Base-by-base conservation (phyloP, 148 eudicot genomes). In the Amaranthus cruentus region DNA sequence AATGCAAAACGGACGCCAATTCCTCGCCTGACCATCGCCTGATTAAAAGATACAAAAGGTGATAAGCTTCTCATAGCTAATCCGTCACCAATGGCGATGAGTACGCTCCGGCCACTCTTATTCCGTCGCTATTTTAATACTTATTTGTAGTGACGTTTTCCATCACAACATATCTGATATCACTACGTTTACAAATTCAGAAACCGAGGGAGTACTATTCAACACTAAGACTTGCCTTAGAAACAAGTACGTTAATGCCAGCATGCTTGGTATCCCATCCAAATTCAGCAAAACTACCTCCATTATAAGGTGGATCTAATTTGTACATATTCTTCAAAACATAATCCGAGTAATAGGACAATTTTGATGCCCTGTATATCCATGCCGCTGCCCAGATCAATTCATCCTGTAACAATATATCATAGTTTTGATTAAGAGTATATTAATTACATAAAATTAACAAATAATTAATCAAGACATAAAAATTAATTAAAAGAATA, bases 241-340 rank as follows among this genome's bases (percentile, higher is more conserved):
- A 86, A 77, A 78, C 81, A 71, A 88, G 91, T 13, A 90, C 73
- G 50, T 80, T 69, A n/a, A 90, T 86, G 68, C 91, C 96, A 21
- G 96, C 96, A 63, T 84, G 81, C 72, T 90, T 88, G 13, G 85
- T 61, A 68, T 88, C 91, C 96, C 96, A 90, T 49, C 91, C 90
- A 68, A 90, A 90, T 81, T 90, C 91, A 6, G 80, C 69, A 21
- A 83, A 72, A 72, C 74, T 65, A 12, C 70, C 68, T 38, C 73
- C 76, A 14, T 68, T 55, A 54, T 77, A 72, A 72, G 80, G 75
- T 12, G 75, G 75, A 7, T 77, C 77, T 9, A 86, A 50, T 15
- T 59, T 76, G 8, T 74, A 58, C n/a, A 78, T 68, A 66, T 90
- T 86, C 4, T 71, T 51, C 4, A 42, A 43, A 9, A 88, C 83